These are phyloP conservation scores for Taiwanofungus camphoratus DNA, from an alignment of 1,284 basidiomycete species.

Conservation along the genomic window DNA sequence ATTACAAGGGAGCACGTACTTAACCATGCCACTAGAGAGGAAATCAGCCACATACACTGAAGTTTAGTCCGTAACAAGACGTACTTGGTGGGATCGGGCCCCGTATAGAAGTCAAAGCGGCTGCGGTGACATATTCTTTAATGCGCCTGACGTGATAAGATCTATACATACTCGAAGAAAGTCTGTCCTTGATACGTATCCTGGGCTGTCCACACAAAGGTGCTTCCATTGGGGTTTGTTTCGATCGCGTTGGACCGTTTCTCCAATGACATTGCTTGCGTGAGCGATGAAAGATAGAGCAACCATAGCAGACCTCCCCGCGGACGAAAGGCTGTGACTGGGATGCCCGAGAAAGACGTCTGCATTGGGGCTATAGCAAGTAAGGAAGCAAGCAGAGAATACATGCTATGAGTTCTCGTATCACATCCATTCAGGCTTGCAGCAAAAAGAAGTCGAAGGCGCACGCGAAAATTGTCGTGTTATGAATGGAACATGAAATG, in stretches of 20 bases:
- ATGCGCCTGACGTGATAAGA: too few relatives aligned
- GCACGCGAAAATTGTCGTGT: neutral
- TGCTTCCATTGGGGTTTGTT: slow-evolving; percentile 22
- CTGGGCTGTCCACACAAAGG: slow-evolving; percentile 32
- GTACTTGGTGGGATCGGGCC: slow-evolving; percentile 60
- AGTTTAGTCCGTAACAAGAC: slow-evolving; percentile 17
- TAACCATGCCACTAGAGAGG: slow-evolving; percentile 48
- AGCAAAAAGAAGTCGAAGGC: too few relatives aligned
- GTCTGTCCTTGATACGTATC: slow-evolving; percentile 25
- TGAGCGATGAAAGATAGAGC: slow-evolving; percentile 3
- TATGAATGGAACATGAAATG: neutral
- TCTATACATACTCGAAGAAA: slow-evolving; percentile 10
- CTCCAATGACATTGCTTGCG: slow-evolving; percentile 14
- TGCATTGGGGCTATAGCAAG: slow-evolving; percentile 8
- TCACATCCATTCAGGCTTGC: too few relatives aligned
- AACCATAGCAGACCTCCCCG: slow-evolving; percentile 11
- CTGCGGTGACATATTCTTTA: slow-evolving; percentile 29
- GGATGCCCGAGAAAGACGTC: neutral
- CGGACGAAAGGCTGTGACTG: neutral
- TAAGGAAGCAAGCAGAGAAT: slow-evolving; percentile 16
- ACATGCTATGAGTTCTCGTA: too few relatives aligned
- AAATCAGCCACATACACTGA: slow-evolving; percentile 11
- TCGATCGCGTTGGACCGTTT: slow-evolving; percentile 20
- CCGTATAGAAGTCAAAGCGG: slow-evolving; percentile 53
- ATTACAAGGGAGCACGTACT: slow-evolving; percentile 34